A percentile compares a stretch with the other conserved stretches of the same genome.
These are phyloP conservation scores for Starmerella riodocensis DNA, from an alignment of 805 yeast species.

Conservation along the genomic window DNA sequence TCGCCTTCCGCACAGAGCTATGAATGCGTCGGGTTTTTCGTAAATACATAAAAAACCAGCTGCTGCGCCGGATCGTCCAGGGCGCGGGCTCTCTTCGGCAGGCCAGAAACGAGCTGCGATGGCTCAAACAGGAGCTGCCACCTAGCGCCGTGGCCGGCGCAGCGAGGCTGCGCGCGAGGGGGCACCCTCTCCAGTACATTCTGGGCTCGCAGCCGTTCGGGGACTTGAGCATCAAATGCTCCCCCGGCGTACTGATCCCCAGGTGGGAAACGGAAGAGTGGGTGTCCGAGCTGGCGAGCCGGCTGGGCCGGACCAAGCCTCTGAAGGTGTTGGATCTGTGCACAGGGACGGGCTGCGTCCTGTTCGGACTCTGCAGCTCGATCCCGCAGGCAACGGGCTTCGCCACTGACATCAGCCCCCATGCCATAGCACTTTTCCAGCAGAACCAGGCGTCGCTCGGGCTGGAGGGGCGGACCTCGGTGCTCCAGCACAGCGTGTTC, in stretches of 20 bases:
- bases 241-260: conserved; percentile 65
- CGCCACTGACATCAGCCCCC: conserved; percentile 37
- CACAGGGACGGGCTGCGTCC: conserved; percentile 79
- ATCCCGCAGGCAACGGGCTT: conserved; percentile 42
- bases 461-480: conserved; percentile 9
- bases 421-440: conserved; percentile 37
- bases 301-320: conserved; percentile 3
- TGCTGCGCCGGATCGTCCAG: conserved; percentile 1
- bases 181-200: conserved; percentile 72
- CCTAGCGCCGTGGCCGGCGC: conserved; percentile 37
- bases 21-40: conserved; percentile 8
- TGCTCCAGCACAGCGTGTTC: conserved; percentile 5
- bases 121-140: conserved; percentile 53
- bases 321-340: conserved; percentile 51
- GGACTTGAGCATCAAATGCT: conserved; percentile 43
- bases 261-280: conserved; percentile 95
- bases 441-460: conserved; percentile 14
- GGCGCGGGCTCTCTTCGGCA: conserved; percentile 11
- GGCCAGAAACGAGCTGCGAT: conserved; percentile 29
- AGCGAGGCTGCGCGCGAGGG: conserved; percentile 36
- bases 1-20: too few relatives aligned
- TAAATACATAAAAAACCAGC: conserved; percentile 3
- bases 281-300: conserved; percentile 36
- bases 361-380: conserved; percentile 20
- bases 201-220: conserved; percentile 85